phyloP scores from a whole-genome alignment of 192 early-diverging fungal species.

The Coemansia guatemalensis region DNA sequence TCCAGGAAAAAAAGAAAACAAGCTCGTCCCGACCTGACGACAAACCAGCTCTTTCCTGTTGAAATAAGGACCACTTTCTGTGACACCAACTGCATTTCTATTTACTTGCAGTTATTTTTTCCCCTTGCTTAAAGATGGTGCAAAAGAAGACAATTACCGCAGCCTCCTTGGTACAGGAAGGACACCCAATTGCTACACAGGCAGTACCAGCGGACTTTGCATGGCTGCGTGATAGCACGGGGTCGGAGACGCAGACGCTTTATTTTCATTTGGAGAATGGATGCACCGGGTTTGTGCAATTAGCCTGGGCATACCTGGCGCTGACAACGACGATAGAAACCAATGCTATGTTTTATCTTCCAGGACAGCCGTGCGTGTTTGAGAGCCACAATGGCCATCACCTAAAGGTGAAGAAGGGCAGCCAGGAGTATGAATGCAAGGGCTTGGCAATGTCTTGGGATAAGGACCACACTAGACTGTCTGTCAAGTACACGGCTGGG shows the following conservation, averaged over 20 bases:
- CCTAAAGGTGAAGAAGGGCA: slow-evolving; percentile 70
- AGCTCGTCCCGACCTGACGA: not conserved
- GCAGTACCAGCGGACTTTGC: slow-evolving; percentile 63
- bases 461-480: slow-evolving; percentile 36
- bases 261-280: slow-evolving; percentile 77
- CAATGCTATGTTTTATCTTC: slow-evolving; percentile 71
- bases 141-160: slow-evolving; percentile 52
- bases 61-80: not conserved
- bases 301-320: slow-evolving; percentile 87
- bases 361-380: slow-evolving; percentile 59
- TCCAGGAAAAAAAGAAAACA: not conserved
- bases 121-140: slow-evolving; percentile 33
- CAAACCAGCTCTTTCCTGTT: not conserved
- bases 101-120: not conserved
- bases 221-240: slow-evolving; percentile 70
- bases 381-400: slow-evolving; percentile 74
- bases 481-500: slow-evolving; percentile 46
- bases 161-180: slow-evolving; percentile 50
- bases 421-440: slow-evolving; percentile 74
- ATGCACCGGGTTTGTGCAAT: slow-evolving; percentile 80
- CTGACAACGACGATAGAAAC: slow-evolving; percentile 69
- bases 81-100: slow-evolving; percentile 4
- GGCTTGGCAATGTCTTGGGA: slow-evolving; percentile 68
- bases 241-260: slow-evolving; percentile 88
- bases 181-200: slow-evolving; percentile 50